Evolutionary conservation across 2,329 filamentous ascomycete species (phyloP).

Genomic region (Claviceps quebecensis): DNA sequence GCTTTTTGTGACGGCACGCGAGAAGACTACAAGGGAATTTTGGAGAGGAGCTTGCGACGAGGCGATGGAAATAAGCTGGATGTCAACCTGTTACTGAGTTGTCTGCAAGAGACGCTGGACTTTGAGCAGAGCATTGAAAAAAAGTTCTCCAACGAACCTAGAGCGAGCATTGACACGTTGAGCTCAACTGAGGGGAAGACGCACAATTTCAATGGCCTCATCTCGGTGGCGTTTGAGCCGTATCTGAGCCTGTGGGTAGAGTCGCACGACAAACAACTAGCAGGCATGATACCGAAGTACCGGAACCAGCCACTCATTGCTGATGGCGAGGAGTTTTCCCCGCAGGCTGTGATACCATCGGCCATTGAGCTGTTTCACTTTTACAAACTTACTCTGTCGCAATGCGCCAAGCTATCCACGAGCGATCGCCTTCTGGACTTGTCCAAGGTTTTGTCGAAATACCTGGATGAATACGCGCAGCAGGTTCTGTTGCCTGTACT

Average conservation of each 20-base stretch:
- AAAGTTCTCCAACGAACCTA: slow-evolving; percentile 59
- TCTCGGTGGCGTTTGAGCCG: slow-evolving; percentile 93
- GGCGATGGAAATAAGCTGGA: slow-evolving; percentile 68
- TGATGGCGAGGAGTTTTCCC: slow-evolving; percentile 80
- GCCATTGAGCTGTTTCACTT: slow-evolving; percentile 97
- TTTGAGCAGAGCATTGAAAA: slow-evolving; percentile 88
- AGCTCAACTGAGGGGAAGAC: slow-evolving; percentile 63
- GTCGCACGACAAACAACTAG: slow-evolving; percentile 80
- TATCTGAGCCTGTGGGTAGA: slow-evolving; percentile 97
- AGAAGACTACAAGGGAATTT: slow-evolving; percentile 87
- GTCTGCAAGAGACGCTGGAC: slow-evolving; percentile 87
- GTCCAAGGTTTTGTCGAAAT: slow-evolving; percentile 74
- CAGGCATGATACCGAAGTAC: slow-evolving; percentile 75
- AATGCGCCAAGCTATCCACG: slow-evolving; percentile 92
- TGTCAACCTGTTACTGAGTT: slow-evolving; percentile 76
- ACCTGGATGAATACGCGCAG: slow-evolving; percentile 89
- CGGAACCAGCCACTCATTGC: slow-evolving; percentile 67
- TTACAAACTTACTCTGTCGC: slow-evolving; percentile 81
- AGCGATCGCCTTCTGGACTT: slow-evolving; percentile 76
- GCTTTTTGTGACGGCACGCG: slow-evolving; percentile 90
- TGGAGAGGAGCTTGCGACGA: slow-evolving; percentile 75
- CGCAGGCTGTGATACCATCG: slow-evolving; percentile 78
- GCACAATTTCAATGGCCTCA: slow-evolving; percentile 73
- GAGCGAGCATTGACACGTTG: slow-evolving; percentile 80
- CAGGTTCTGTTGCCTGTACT: slow-evolving; percentile 69